Evolutionary conservation across 495 filamentous ascomycete genomes (phyloP), one percentile per base, ranked within the genome.

Genomic region (Penicillium roqueforti): DNA sequence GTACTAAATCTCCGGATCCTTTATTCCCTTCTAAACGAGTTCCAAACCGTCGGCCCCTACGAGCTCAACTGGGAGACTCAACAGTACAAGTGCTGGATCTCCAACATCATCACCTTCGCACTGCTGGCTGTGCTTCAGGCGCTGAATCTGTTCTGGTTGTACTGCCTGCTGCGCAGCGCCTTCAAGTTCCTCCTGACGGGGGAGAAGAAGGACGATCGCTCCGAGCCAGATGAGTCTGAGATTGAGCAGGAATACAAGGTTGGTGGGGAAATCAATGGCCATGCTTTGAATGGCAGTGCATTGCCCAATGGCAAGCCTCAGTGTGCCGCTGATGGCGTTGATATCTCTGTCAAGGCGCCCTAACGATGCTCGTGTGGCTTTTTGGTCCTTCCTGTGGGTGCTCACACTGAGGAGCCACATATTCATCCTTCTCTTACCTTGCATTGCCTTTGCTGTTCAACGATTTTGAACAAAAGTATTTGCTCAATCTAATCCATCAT

Each of bases 1-100:
- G 95, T 87, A 67, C 69, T 92, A 58, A 96, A 96, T 67, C 75
- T 96, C 13, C 75, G 76, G 52, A 91, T 96, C 66, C 74, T 96
- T 41, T 83, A 71, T 60, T 85, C 85, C 19, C 79, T 89, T 26
- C 78, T 92, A 60, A 91, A 84, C 54, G 82, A 91, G 61, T 95
- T 92, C 75, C 70, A 78, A 57, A 89, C 85, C 36, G 77, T 96
- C 39, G 91, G 92, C 1, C 87, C 88, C 14, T 96, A 83, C 65
- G 83, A 83, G 52, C 74, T 92, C 37, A 78, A 91, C 67, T 92
- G 88, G 88, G 85, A 81, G 53, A 82, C 79, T 0, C 75, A 80
- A 57, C 85, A 85, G 64, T 92, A 88, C 64, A 92, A 92, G 70
- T 87, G 84, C 69, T 71, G 68, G 58, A 68, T 92, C 37, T 75